Conservation (phyloP, 495 filamentous ascomycete genomes). For the Annulohypoxylon bovei region DNA sequence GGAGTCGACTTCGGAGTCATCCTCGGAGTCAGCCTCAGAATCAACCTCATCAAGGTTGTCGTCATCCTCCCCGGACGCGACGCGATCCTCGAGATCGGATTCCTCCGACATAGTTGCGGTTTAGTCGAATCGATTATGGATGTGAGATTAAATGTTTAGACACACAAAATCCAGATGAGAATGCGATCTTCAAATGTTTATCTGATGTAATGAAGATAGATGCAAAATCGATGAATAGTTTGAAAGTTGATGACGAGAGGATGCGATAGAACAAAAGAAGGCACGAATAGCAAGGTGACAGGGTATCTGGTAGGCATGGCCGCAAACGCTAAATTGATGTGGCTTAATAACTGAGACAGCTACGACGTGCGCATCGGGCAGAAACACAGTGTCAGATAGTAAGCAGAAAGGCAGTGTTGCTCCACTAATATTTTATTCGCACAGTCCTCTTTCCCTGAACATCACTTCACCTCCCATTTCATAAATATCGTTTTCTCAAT, state of each 20-base stretch:
- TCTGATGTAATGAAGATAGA: not conserved
- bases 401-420: not conserved
- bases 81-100: slow-evolving; percentile 37
- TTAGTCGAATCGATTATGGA: not conserved
- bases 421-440: not conserved
- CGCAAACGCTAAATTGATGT: slow-evolving; percentile 7
- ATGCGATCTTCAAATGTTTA: not conserved
- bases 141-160: not conserved
- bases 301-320: not conserved
- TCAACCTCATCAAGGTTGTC: slow-evolving; percentile 23
- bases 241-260: not conserved
- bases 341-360: not conserved
- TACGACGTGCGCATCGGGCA: not conserved
- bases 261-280: not conserved
- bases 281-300: not conserved
- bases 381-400: not conserved
- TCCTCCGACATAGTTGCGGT: slow-evolving; percentile 24
- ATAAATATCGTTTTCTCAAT: not conserved
- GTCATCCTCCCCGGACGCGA: slow-evolving; percentile 22
- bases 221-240: not conserved
- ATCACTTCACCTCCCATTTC: not conserved
- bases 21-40: slow-evolving; percentile 2
- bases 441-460: not conserved
- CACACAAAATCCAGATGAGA: not conserved
- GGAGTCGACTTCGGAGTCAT: slow-evolving; percentile 4